Conservation (phyloP, 2,329 filamentous ascomycete genomes). For the Beauveria pseudobassiana region DNA sequence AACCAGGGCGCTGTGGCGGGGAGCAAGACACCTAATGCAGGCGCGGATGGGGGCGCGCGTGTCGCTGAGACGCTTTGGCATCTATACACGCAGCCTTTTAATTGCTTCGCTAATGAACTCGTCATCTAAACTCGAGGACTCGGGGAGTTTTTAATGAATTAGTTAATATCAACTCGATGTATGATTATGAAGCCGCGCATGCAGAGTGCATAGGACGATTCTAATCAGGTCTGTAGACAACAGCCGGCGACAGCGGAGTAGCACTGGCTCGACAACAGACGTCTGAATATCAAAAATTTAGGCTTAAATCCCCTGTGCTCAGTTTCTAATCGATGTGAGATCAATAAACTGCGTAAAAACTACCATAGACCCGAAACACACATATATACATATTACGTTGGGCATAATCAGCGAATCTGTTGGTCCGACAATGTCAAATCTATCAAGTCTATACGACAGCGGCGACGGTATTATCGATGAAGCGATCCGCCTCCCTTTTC, state of each 20-base stretch:
- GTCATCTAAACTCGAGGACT: neutral
- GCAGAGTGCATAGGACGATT: too few relatives aligned
- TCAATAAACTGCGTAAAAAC: too few relatives aligned
- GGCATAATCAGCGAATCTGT: too few relatives aligned
- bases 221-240: too few relatives aligned
- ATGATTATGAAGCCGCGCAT: too few relatives aligned
- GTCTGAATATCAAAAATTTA: too few relatives aligned
- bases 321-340: too few relatives aligned
- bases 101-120: constrained; percentile 10
- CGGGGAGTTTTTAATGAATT: neutral
- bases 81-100: constrained; percentile 9
- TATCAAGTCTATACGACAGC: constrained; percentile 6
- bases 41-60: neutral
- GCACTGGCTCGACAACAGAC: too few relatives aligned
- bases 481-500: constrained; percentile 18
- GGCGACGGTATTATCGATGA: constrained; percentile 16
- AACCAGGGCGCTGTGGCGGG: neutral
- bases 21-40: neutral
- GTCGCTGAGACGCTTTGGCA: constrained; percentile 8
- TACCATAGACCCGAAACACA: too few relatives aligned
- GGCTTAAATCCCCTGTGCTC: too few relatives aligned
- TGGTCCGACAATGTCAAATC: neutral
- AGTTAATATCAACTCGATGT: neutral
- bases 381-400: neutral
- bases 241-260: too few relatives aligned